These are phyloP conservation scores for Iris macrosiphon DNA, from an alignment of 106 monocot genomes.

Conservation along the genomic window DNA sequence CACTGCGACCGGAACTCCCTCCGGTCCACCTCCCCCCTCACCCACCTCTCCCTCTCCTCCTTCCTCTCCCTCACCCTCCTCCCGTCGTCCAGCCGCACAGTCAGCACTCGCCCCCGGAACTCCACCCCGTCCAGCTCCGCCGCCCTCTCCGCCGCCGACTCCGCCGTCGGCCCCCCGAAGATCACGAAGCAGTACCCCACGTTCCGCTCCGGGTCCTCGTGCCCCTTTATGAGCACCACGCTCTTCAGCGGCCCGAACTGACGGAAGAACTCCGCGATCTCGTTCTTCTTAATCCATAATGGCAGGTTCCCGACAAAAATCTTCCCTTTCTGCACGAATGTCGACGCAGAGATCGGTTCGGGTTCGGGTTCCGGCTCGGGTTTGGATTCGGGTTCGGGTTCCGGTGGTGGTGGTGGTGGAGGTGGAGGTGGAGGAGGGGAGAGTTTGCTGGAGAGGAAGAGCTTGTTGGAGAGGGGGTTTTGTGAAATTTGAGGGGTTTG, in stretches of 20 bases:
- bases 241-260: slow-evolving; percentile 92
- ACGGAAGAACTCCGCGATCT: slow-evolving; percentile 78
- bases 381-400: no score
- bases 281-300: slow-evolving; percentile 83
- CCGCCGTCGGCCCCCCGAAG: slow-evolving; percentile 74
- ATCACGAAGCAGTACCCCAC: slow-evolving; percentile 86
- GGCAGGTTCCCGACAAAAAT: slow-evolving; percentile 90
- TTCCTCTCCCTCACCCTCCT: slow-evolving; percentile 47
- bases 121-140: slow-evolving; percentile 88
- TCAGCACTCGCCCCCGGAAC: slow-evolving; percentile 69
- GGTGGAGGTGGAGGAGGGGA: slow-evolving; percentile 50
- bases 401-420: slow-evolving; percentile 23
- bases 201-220: slow-evolving; percentile 81
- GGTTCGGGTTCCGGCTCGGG: background rate
- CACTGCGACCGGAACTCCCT: slow-evolving; percentile 61
- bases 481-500: background rate
- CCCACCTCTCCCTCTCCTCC: slow-evolving; percentile 64
- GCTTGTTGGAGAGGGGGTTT: slow-evolving; percentile 43
- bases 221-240: slow-evolving; percentile 69
- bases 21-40: slow-evolving; percentile 20
- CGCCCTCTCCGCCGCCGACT: slow-evolving; percentile 54
- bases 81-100: slow-evolving; percentile 79
- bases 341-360: background rate
- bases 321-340: slow-evolving; percentile 63
- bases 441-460: no score